Evolutionary conservation across 2,329 filamentous ascomycete genomes (phyloP), one percentile per base, ranked within the genome.

Genomic region (Venturia asperata): DNA sequence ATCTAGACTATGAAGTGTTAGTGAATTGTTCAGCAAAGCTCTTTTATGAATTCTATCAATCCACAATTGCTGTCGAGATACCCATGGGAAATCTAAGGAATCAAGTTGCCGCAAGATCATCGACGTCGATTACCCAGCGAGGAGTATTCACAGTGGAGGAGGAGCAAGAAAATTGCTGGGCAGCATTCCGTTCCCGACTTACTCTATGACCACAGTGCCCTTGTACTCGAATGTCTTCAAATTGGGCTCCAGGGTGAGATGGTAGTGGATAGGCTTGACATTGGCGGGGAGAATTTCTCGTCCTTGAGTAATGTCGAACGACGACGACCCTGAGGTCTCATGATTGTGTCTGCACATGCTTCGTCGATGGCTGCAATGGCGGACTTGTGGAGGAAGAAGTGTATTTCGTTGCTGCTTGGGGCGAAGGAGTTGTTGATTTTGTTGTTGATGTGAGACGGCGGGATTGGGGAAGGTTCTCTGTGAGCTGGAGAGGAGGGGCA

Each of bases 261-360:
- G 86, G 78, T 97, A 97, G 79, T 97, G 92, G 47, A 83, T 79
- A n/a, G 93, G 92, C 76, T 93, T 89, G 72, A 97, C 91, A 74
- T 97, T 96, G 77, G 87, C 87, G 63, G 93, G 94, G 71, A 97
- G 83, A 69, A 97, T 88, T 80, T 96, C 89, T 71, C 93, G 87
- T 69, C 85, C 86, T 19, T 65, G 17, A 21, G 52, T 56, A 15
- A 64, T 43, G 19, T 52, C 52, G 34, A 39, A 52, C 34, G n/a
- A 21, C 34, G n/a, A 21, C 10, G 56, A 41, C 24, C 34, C n/a
- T 39, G 45, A n/a, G 52, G 27, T 39, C 47, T 43, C 27, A n/a
- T 47, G 61, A 5, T 43, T 34, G 45, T 63, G 61, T 63, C 61
- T 27, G 61, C 61, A 63, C 61, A 63, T 63, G 42, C 6, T 63